Conservation (phyloP, 78 protist genomes). For the Isochrysis galbana region DNA sequence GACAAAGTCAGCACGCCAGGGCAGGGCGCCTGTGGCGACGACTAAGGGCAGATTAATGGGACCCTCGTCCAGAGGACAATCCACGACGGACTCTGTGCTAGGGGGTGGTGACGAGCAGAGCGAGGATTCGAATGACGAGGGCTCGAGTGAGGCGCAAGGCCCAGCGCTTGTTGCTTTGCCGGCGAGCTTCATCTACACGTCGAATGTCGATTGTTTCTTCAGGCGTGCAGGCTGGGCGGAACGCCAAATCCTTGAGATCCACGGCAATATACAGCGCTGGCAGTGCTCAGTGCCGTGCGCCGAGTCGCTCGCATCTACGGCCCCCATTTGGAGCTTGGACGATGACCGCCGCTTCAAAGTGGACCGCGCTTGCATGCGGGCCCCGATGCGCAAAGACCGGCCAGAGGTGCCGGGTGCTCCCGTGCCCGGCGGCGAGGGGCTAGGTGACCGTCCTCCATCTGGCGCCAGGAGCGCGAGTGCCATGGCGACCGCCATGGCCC, state of each 20-base stretch:
- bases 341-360: not conserved
- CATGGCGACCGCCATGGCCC: too few species aligned
- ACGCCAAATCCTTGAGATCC: constrained; percentile 26
- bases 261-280: constrained; percentile 28
- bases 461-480: not conserved
- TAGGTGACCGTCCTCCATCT: not conserved
- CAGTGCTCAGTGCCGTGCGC: not conserved
- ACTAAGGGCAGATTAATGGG: too few species aligned
- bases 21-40: too few species aligned
- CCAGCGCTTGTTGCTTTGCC: too few species aligned
- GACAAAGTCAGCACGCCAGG: too few species aligned
- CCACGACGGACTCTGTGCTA: too few species aligned
- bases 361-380: not conserved
- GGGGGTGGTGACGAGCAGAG: too few species aligned
- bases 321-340: not conserved
- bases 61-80: too few species aligned
- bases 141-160: too few species aligned
- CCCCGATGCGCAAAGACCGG: not conserved
- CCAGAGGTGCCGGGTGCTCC: too few species aligned
- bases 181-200: constrained; percentile 33
- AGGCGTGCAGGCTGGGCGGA: constrained; percentile 24
- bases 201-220: constrained; percentile 48
- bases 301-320: not conserved
- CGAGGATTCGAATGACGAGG: too few species aligned
- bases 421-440: not conserved